phyloP scores from a whole-genome alignment of 2,329 filamentous ascomycete species.

The Ophiocordyceps australis region DNA sequence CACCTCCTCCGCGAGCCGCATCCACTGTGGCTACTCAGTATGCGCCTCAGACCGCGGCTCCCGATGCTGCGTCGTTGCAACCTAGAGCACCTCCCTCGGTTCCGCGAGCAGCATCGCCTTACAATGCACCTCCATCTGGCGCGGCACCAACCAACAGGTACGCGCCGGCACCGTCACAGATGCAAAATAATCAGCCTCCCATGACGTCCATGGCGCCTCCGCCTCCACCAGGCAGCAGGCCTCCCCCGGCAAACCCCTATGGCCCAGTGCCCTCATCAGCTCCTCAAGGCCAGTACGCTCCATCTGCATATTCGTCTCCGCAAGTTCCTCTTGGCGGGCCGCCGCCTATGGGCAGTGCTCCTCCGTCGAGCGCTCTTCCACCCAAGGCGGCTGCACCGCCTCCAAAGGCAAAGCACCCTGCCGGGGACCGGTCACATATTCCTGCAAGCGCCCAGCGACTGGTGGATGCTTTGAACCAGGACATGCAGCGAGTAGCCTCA shows the following conservation, averaged over 20 bases:
- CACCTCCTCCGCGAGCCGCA: conserved; percentile 39
- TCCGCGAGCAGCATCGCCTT: conserved; percentile 65
- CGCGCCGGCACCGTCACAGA: conserved; percentile 39
- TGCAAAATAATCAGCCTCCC: conserved; percentile 24
- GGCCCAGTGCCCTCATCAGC: conserved; percentile 27
- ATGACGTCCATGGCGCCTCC: conserved; percentile 19
- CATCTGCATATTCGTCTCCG: conserved; percentile 15
- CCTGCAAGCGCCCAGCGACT: conserved; percentile 57
- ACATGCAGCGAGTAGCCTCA: conserved; percentile 76
- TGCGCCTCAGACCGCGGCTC: conserved; percentile 34
- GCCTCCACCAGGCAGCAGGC: conserved; percentile 20
- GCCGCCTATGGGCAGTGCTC: too few relatives aligned
- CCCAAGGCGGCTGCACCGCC: conserved; percentile 27
- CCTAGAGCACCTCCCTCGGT: conserved; percentile 40
- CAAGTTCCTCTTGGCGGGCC: conserved; percentile 18
- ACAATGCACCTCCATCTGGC: conserved; percentile 58
- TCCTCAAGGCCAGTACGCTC: conserved; percentile 14
- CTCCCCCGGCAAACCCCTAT: conserved; percentile 25
- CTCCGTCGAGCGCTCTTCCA: conserved; percentile 28
- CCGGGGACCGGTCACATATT: conserved; percentile 83
- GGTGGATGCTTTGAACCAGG: conserved; percentile 61
- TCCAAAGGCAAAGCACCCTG: conserved; percentile 49
- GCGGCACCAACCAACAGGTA: conserved; percentile 60
- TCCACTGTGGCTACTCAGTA: conserved; percentile 42
- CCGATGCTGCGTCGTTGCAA: too few relatives aligned